These are phyloP conservation scores for Megacollybia marginata DNA, from an alignment of 768 basidiomycete genomes.

Conservation along the genomic window DNA sequence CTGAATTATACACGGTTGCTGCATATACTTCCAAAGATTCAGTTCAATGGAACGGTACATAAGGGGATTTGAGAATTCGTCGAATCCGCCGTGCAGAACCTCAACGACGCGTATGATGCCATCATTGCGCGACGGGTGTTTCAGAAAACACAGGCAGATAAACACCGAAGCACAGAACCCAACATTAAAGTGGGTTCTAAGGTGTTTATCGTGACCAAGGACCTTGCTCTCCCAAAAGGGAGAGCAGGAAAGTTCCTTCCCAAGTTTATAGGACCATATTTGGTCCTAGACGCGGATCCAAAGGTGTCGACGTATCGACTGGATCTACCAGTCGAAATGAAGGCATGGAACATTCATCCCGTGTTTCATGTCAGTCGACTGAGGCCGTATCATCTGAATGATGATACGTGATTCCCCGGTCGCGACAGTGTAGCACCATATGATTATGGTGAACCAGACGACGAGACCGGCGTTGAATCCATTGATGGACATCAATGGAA, in stretches of 20 bases:
- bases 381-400: neutral
- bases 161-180: neutral
- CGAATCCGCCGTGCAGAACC: neutral
- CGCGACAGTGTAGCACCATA: neutral
- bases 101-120: neutral
- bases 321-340: neutral
- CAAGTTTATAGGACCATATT: neutral
- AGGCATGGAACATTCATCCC: neutral
- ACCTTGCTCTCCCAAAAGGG: neutral
- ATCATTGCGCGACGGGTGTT: neutral
- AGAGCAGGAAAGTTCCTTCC: neutral
- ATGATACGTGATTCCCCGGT: neutral
- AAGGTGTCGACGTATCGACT: neutral
- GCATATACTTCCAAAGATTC: neutral
- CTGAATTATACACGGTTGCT: neutral
- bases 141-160: neutral
- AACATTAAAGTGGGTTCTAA: neutral
- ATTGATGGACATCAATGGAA: neutral
- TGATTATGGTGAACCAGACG: neutral
- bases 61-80: neutral
- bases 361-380: neutral
- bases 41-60: neutral
- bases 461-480: neutral
- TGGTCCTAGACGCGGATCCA: neutral
- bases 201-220: neutral